phyloP scores from a whole-genome alignment of 2,329 filamentous ascomycete species.

The Penicillium sp. region DNA sequence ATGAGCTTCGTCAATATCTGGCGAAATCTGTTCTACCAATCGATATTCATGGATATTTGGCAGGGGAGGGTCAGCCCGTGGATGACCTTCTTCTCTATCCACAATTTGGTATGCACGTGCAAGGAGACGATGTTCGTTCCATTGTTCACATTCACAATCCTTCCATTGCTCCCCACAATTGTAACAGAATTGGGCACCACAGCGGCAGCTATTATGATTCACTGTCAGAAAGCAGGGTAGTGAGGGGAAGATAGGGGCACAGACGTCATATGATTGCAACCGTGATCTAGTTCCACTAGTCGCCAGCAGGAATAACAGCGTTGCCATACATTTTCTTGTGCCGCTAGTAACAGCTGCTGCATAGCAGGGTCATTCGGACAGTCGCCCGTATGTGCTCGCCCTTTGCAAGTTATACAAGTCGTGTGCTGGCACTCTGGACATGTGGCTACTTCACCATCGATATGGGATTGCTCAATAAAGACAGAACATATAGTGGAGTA shows the following conservation, averaged over 20 bases:
- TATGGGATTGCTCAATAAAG: conserved; percentile 47
- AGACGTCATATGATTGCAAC: conserved; percentile 62
- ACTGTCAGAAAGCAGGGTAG: too few species aligned
- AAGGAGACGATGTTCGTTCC: conserved; percentile 41
- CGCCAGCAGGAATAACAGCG: conserved; percentile 50
- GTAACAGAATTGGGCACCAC: conserved; percentile 45
- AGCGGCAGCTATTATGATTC: conserved; percentile 25
- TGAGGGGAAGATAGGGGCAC: conserved; percentile 25
- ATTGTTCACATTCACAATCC: conserved; percentile 42
- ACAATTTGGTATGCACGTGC: conserved; percentile 38
- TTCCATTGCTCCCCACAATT: conserved; percentile 49
- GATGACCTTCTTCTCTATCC: conserved; percentile 25
- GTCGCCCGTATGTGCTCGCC: conserved; percentile 41
- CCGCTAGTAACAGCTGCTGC: conserved; percentile 46
- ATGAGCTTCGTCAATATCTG: neutral
- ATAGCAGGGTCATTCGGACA: conserved; percentile 51
- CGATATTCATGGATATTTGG: too few species aligned
- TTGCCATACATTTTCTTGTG: conserved; percentile 53
- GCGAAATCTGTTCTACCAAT: neutral
- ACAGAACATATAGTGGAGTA: conserved; percentile 44
- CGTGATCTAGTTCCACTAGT: conserved; percentile 53
- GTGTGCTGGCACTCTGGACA: conserved; percentile 46
- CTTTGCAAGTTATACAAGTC: conserved; percentile 59
- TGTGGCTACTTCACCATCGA: conserved; percentile 37
- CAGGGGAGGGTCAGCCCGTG: neutral